phyloP scores from a whole-genome alignment of 2,329 filamentous ascomycete species.

The Exophiala sp. region DNA sequence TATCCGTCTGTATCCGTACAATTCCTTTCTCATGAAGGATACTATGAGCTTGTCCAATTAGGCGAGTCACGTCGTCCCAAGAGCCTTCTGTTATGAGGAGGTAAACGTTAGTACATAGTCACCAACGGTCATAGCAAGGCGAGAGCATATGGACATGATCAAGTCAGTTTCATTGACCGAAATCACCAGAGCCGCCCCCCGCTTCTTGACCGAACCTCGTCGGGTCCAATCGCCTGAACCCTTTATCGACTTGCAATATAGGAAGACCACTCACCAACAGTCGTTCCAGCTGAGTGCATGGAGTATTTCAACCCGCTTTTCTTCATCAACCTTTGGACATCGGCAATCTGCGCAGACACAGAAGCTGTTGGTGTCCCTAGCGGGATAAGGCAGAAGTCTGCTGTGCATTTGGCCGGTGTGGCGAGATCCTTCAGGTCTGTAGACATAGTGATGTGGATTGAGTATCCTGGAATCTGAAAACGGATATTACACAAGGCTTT shows the following conservation, averaged over 20 bases:
- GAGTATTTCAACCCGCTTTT: slow-evolving; percentile 75
- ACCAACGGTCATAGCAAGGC: not conserved
- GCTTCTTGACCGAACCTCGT: too few species aligned
- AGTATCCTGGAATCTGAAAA: too few species aligned
- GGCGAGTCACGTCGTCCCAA: slow-evolving; percentile 82
- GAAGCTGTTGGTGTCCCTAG: slow-evolving; percentile 76
- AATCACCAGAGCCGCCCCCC: too few species aligned
- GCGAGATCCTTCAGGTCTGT: slow-evolving; percentile 7
- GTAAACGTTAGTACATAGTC: not conserved
- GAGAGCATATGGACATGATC: too few species aligned
- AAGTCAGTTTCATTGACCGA: too few species aligned
- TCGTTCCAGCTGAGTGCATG: slow-evolving; percentile 94
- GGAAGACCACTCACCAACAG: slow-evolving; percentile 64
- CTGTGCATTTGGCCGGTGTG: slow-evolving; percentile 73
- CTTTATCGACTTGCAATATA: not conserved
- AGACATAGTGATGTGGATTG: slow-evolving; percentile 3
- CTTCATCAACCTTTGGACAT: slow-evolving; percentile 80
- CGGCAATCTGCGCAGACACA: slow-evolving; percentile 78
- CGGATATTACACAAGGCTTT: too few species aligned
- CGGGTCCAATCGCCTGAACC: too few species aligned
- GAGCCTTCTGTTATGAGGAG: slow-evolving; percentile 64
- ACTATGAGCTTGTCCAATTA: slow-evolving; percentile 82
- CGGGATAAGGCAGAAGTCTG: slow-evolving; percentile 88
- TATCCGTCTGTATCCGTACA: slow-evolving; percentile 80
- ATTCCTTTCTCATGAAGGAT: slow-evolving; percentile 74